Evolutionary conservation across 148 eudicot species (phyloP), one percentile per base, ranked within the genome.

Genomic region (Diospyros kaki): DNA sequence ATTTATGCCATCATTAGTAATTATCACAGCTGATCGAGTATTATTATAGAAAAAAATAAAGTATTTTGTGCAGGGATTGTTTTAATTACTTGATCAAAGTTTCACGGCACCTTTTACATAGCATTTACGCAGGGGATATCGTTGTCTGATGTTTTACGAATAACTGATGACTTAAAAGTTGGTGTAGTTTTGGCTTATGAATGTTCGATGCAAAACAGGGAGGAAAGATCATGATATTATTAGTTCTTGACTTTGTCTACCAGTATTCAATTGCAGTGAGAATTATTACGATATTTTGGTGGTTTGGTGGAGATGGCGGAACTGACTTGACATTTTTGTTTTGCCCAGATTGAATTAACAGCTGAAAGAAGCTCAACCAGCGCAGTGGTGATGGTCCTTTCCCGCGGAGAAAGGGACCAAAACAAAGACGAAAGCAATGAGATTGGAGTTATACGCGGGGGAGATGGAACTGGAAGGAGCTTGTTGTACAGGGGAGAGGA

Each of bases 201-300:
- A 28, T 28, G 28, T 28, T 28, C 28, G 28, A 28, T 28, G 28
- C 28, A 28, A 28, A 28, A 28, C 28, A 28, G 3, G 52, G 28
- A 54, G 64, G 60, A 64, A 73, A 75, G 53, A 65, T 66, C 71
- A 40, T 44, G 71, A 75, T 65, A 54, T 75, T 41, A 10, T 13
- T 5, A 9, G 18, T 39, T 18, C 12, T 14, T 71, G 3, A 28
- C 66, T 53, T 75, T 53, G 42, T 52, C 5, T 75, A n/a, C 48
- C 10, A 64, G 53, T 17, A 41, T 1, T 63, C 53, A 66, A 55
- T 42, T 28, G 28, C 28, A 28, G 28, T 0, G 28, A 28, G 28
- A 28, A 42, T 12, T 54, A 45, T 3, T 4, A 65, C 6, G 53
- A 65, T 75, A 39, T 54, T 75, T 66, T 66, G 1, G 9, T 48